A percentile compares a stretch with the other conserved stretches of the same genome.
Conservation (phyloP, 2,329 filamentous ascomycete species). For the Fusarium zealandicum region DNA sequence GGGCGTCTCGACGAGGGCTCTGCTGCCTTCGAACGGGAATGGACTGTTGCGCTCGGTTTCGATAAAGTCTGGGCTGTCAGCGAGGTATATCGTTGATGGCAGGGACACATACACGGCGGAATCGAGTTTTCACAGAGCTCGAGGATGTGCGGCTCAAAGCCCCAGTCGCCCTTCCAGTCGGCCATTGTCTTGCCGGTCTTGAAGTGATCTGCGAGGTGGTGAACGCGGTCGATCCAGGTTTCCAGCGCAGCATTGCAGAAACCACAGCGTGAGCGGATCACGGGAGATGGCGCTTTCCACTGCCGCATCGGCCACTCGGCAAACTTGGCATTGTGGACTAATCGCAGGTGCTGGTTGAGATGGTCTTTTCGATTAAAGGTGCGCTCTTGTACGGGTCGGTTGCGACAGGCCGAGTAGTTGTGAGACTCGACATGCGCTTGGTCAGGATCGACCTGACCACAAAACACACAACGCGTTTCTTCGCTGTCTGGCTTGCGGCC, state of each 20-base stretch:
- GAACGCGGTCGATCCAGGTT: conserved; percentile 46
- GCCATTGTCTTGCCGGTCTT: conserved; percentile 51
- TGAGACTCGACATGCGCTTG: conserved; percentile 47
- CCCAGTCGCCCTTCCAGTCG: conserved; percentile 54
- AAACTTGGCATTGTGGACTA: conserved; percentile 53
- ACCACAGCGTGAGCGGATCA: conserved; percentile 50
- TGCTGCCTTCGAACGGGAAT: conserved; percentile 29
- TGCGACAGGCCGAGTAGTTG: conserved; percentile 55
- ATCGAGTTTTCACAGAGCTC: conserved; percentile 52
- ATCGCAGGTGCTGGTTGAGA: conserved; percentile 50
- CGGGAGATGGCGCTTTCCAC: conserved; percentile 49
- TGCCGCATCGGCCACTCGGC: conserved; percentile 36
- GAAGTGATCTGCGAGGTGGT: conserved; percentile 53
- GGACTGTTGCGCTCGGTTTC: conserved; percentile 34
- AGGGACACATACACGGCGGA: conserved; percentile 50
- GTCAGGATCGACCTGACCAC: conserved; percentile 44
- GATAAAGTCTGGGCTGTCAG: conserved; percentile 30
- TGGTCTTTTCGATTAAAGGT: conserved; percentile 55
- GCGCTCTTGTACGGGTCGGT: conserved; percentile 54
- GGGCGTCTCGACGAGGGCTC: conserved; percentile 28
- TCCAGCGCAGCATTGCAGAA: conserved; percentile 49
- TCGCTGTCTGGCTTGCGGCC: conserved; percentile 47
- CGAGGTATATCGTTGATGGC: too few species aligned
- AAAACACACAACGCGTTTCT: conserved; percentile 47
- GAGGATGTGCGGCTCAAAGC: conserved; percentile 48